Base-by-base conservation (phyloP, 2,329 filamentous ascomycete genomes). In the Cladophialophora yegresii region DNA sequence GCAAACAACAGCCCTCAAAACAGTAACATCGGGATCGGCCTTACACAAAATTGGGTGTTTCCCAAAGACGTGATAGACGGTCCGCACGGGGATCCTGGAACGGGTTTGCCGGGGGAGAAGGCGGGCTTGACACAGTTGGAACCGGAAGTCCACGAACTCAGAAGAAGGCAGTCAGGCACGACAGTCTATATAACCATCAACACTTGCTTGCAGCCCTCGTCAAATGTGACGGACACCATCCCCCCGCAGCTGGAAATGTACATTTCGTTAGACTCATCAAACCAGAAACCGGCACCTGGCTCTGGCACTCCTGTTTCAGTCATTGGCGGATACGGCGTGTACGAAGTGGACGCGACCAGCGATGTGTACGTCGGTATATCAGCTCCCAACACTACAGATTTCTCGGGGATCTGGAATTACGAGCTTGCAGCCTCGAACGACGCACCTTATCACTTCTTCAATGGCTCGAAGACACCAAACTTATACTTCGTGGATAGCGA, bases 401-500 rank as follows among this genome's bases (percentile, higher is more conserved):
- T 88, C 67, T 77, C 80, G 0, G 89, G 89, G 1, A 80, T 81
- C 4, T 99, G 92, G 81, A 90, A 88, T 65, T 93, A 93, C 70
- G 83, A 96, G 71, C 79, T 99, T 23, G 92, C 91, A 0, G 90
- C 86, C 4, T 97, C 93, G 1, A 87, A 88, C n/a, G 89, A 96
- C 71, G 84, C 80, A 1, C 89, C 84, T 65, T 97, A 91, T 74
- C 89, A 96, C 77, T 51, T 36, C 6, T 82, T 78, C 40, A 28
- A 45, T 40, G 43, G 47, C 22, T 54, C 51, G 16, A 58, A 63
- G 30, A 54, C 47, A n/a, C 90, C 85, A 71, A 84, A 88, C 68
- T 81, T 97, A 7, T 85, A 87, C 71, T 89, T 93, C 77, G 86
- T 97, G 58, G 95, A 98, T 73, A 92, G 91, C 26, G 95, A 98